These are phyloP conservation scores for Leccinum imitatum DNA, from an alignment of 768 basidiomycete species.

Conservation along the genomic window DNA sequence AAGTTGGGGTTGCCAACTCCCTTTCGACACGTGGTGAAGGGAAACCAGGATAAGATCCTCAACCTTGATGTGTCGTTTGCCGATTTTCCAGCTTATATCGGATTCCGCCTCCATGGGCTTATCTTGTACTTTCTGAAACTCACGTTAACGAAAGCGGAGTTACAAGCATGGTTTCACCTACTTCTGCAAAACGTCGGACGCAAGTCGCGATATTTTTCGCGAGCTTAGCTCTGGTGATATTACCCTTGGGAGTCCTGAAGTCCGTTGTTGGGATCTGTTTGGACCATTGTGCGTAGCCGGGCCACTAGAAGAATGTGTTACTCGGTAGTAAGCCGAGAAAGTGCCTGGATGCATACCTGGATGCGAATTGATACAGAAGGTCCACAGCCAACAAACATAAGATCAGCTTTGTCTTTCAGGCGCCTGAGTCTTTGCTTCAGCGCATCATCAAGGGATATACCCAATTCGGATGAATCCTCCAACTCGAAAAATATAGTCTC, in stretches of 20 bases:
- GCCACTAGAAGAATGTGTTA: slow-evolving; percentile 54
- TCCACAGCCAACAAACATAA: slow-evolving; percentile 69
- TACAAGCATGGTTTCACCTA: slow-evolving; percentile 27
- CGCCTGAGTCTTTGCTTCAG: slow-evolving; percentile 57
- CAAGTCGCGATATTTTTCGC: slow-evolving; percentile 81
- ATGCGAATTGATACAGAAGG: slow-evolving; percentile 80
- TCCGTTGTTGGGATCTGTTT: slow-evolving; percentile 82
- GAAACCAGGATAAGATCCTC: slow-evolving; percentile 74
- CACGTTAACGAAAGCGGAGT: slow-evolving; percentile 6
- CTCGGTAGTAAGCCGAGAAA: neutral
- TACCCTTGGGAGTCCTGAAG: slow-evolving; percentile 74
- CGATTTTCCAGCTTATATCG: slow-evolving; percentile 64
- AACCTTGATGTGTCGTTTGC: slow-evolving; percentile 51
- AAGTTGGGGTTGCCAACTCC: slow-evolving; percentile 80
- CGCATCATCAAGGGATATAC: slow-evolving; percentile 64
- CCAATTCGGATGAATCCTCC: slow-evolving; percentile 52
- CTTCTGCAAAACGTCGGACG: slow-evolving; percentile 64
- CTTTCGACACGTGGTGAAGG: slow-evolving; percentile 80
- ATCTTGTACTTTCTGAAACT: slow-evolving; percentile 45
- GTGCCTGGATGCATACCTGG: slow-evolving; percentile 46
- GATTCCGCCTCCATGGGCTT: slow-evolving; percentile 63
- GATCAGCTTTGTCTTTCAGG: slow-evolving; percentile 57
- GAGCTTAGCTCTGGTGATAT: slow-evolving; percentile 72
- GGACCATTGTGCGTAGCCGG: slow-evolving; percentile 75
- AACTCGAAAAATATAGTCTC: slow-evolving; percentile 63